phyloP scores from a whole-genome alignment of 352 stramenopile genomes.

The Plasmopara halstedii region DNA sequence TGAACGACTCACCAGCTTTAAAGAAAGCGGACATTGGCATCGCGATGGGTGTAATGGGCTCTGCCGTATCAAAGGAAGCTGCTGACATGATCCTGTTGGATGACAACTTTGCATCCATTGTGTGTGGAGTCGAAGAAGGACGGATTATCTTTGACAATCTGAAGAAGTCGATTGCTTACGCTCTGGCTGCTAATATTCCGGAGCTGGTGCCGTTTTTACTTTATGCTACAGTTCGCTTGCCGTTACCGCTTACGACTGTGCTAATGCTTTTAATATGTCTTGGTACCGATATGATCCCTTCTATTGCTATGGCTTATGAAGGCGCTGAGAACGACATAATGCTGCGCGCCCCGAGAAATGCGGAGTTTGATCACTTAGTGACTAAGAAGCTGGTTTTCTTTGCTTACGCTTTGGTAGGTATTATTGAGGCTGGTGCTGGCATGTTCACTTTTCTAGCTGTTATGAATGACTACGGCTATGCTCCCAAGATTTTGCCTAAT shows the following conservation, averaged over 20 bases:
- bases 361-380: slow-evolving; percentile 79
- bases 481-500: slow-evolving; percentile 69
- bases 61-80: slow-evolving; percentile 92
- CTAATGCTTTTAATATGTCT: slow-evolving; percentile 90
- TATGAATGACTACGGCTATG: slow-evolving; percentile 86
- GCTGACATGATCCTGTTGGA: slow-evolving; percentile 96
- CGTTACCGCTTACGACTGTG: slow-evolving; percentile 85
- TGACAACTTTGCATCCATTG: slow-evolving; percentile 97
- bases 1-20: slow-evolving; percentile 96
- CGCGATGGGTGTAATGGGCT: slow-evolving; percentile 97
- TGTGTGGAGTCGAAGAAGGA: slow-evolving; percentile 93
- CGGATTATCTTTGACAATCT: slow-evolving; percentile 94
- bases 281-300: slow-evolving; percentile 90
- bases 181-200: slow-evolving; percentile 88
- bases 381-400: slow-evolving; percentile 85
- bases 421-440: slow-evolving; percentile 78
- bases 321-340: slow-evolving; percentile 84
- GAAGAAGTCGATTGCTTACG: slow-evolving; percentile 92
- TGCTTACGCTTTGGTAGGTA: slow-evolving; percentile 81
- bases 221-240: slow-evolving; percentile 81
- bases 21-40: slow-evolving; percentile 97
- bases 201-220: slow-evolving; percentile 82
- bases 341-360: slow-evolving; percentile 70
- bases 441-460: slow-evolving; percentile 88
- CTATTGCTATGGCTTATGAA: slow-evolving; percentile 92